Evolutionary conservation across 179 eudicot genomes (phyloP), one percentile per base, ranked within the genome.

Genomic region (Spinacia oleracea): DNA sequence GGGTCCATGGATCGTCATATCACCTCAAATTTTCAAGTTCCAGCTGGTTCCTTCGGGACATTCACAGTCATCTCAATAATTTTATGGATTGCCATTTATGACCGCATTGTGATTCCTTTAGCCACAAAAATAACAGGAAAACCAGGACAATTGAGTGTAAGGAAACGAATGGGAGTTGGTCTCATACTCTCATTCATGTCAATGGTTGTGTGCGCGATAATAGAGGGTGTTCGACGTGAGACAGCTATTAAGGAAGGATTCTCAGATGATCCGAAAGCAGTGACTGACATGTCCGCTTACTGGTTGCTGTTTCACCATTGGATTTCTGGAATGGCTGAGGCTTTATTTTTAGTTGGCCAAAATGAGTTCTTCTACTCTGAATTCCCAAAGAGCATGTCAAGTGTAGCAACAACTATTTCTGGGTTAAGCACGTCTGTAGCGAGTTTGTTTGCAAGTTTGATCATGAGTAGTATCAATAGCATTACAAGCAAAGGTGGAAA

Each of bases 131-230:
- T 81, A 48, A 78, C 25, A 70, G 80, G 77, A 20, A 82, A 86
- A 34, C 86, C 86, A 0, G 76, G 34, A 32, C 74, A 67, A 6
- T 46, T 88, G 20, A 73, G 46, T 45, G 66, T 84, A 14, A 86
- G 74, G 71, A 71, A 59, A 2, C 81, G 90, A 75, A 89, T 89
- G 89, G 92, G 92, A 27, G 60, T 80, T 11, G 89, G 92, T 6
- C 66, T 88, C 29, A 12, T 85, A 7, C 63, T 85, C 31, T 83
- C 89, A 2, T 25, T 77, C 67, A 0, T 78, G 12, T 32, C 88
- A 16, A 66, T 86, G 73, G 73, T 51, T 7, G 77, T 80, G 18
- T 6, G 83, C 1, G 89, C 89, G 0, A 35, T 80, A 16, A 76
- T 85, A 23, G 92, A 89, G 69, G 12, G 73, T 1, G 55, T 84